Conservation (phyloP, 768 basidiomycete species). For the Lentinula lateritia region DNA sequence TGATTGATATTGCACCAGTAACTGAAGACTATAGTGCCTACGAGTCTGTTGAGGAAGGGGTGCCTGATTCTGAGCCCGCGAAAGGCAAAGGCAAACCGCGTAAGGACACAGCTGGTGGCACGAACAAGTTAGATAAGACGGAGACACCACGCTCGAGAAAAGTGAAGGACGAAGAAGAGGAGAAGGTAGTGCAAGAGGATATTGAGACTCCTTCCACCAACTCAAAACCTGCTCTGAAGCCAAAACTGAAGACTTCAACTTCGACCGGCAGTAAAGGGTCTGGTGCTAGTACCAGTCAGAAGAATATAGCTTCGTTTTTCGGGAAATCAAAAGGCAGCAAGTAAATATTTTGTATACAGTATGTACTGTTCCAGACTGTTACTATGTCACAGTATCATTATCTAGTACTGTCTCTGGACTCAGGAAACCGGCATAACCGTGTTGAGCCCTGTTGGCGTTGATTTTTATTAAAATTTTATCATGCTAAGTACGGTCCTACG, state of each 20-base stretch:
- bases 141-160: constrained; percentile 19
- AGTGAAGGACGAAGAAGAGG: neutral
- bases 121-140: constrained; percentile 17
- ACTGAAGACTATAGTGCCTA: constrained; percentile 78
- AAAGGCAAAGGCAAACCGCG: constrained; percentile 22
- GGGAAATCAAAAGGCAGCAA: constrained; percentile 18
- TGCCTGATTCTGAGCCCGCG: constrained; percentile 23
- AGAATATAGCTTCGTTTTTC: constrained; percentile 32
- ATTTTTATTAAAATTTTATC: too few relatives aligned
- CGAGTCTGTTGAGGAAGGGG: constrained; percentile 69
- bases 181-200: neutral
- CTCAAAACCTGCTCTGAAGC: neutral
- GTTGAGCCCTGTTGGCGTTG: too few relatives aligned
- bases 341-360: neutral
- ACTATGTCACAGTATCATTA: too few relatives aligned
- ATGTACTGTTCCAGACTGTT: too few relatives aligned
- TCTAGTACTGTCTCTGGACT: too few relatives aligned
- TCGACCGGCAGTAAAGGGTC: constrained; percentile 7
- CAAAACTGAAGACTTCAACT: constrained; percentile 5
- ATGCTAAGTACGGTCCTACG: too few relatives aligned
- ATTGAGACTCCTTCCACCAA: neutral
- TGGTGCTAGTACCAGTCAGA: constrained; percentile 15
- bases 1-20: constrained; percentile 30
- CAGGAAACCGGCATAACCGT: too few relatives aligned
- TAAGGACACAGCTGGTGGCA: constrained; percentile 14